phyloP scores from a whole-genome alignment of 768 basidiomycete genomes.

The Termitomyces sp. region DNA sequence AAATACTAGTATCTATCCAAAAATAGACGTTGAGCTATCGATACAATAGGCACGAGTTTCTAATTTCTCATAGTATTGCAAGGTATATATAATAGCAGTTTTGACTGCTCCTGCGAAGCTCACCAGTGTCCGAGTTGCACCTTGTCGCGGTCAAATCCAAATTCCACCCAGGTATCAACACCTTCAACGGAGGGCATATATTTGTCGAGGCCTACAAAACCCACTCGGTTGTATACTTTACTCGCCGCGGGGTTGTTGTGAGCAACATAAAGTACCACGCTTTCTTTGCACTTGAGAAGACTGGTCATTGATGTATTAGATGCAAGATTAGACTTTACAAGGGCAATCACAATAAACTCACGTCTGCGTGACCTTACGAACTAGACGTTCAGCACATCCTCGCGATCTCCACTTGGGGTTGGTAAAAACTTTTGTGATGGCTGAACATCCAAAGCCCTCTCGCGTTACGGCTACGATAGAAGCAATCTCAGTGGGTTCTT shows the following conservation, averaged over 20 bases:
- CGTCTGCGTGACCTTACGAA: conserved; percentile 48
- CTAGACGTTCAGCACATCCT: conserved; percentile 57
- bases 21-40: neutral
- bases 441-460: conserved; percentile 44
- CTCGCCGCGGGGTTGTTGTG: conserved; percentile 46
- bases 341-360: conserved; percentile 22
- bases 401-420: conserved; percentile 43
- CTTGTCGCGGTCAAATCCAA: conserved; percentile 45
- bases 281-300: conserved; percentile 29
- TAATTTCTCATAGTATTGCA: neutral
- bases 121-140: conserved; percentile 64
- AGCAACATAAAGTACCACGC: conserved; percentile 62
- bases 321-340: neutral
- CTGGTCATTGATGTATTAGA: conserved; percentile 17
- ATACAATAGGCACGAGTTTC: neutral
- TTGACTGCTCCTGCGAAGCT: conserved; percentile 19
- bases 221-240: conserved; percentile 55
- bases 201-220: conserved; percentile 49
- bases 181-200: conserved; percentile 26
- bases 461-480: conserved; percentile 33
- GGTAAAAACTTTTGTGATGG: conserved; percentile 72
- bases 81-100: neutral
- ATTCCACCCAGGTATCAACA: conserved; percentile 47
- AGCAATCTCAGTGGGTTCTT: conserved; percentile 2
- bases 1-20: neutral